phyloP scores from a whole-genome alignment of 2,329 filamentous ascomycete genomes.

The Aspergillus novoparasiticus region DNA sequence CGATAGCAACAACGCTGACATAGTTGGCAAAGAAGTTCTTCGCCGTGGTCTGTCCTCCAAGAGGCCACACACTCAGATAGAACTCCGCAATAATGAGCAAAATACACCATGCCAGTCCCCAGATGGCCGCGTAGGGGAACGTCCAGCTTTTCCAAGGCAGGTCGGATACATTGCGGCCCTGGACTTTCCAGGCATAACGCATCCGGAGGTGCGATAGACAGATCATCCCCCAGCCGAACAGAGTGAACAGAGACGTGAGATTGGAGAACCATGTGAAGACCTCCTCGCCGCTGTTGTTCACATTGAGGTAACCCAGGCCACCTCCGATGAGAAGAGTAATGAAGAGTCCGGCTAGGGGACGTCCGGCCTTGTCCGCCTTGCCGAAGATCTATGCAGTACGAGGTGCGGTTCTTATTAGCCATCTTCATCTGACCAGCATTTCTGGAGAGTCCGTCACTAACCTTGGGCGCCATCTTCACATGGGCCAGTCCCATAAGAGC shows the following conservation, averaged over 20 bases:
- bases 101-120: slow-evolving; percentile 48
- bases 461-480: slow-evolving; percentile 46
- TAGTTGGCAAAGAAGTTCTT: slow-evolving; percentile 53
- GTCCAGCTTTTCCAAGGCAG: slow-evolving; percentile 50
- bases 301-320: slow-evolving; percentile 49
- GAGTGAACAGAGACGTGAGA: slow-evolving; percentile 49
- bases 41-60: slow-evolving; percentile 36
- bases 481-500: slow-evolving; percentile 49
- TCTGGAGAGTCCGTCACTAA: background rate
- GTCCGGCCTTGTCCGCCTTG: slow-evolving; percentile 38
- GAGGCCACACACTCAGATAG: slow-evolving; percentile 52
- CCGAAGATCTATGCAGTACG: slow-evolving; percentile 24
- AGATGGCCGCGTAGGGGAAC: slow-evolving; percentile 48
- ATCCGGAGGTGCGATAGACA: slow-evolving; percentile 49
- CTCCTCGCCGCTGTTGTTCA: slow-evolving; percentile 42
- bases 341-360: slow-evolving; percentile 56
- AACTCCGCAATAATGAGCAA: slow-evolving; percentile 52
- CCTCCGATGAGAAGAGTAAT: slow-evolving; percentile 71
- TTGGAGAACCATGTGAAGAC: slow-evolving; percentile 55
- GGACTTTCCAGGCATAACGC: slow-evolving; percentile 44
- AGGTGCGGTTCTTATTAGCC: background rate
- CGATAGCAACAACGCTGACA: slow-evolving; percentile 46
- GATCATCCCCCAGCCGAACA: slow-evolving; percentile 50
- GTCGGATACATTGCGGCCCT: slow-evolving; percentile 40
- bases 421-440: background rate